Base-by-base conservation (phyloP, 1,284 basidiomycete genomes). In the Moniliophthora roreri region DNA sequence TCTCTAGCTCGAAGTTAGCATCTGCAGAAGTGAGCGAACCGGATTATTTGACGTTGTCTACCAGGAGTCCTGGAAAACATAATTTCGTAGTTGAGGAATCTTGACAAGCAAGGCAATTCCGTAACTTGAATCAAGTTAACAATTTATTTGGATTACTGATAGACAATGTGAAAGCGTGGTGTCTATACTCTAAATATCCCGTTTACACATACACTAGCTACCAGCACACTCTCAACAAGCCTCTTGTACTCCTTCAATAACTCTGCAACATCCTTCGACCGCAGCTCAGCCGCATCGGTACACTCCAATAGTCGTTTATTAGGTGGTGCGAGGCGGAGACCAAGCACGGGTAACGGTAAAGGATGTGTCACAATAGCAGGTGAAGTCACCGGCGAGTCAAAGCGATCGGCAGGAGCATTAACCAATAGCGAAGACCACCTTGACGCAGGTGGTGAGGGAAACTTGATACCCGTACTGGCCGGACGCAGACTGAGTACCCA, bases 201-300 rank as follows among this genome's bases (percentile, higher is more conserved):
- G n/a, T n/a, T n/a, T n/a, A n/a, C n/a, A n/a, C n/a, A n/a, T n/a
- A n/a, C n/a, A 32, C 28, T 32, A 32, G 28, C 28, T 32, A 32
- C 11, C 28, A n/a, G n/a, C n/a, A n/a, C 66, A 35, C 69, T 74
- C 32, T 81, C 77, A 1, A 78, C 87, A 47, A 91, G 64, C 18
- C 85, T 74, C 56, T 82, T 80, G 68, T 95, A 94, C 58, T 94
- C 92, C 26, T 74, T 69, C 61, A 95, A 70, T 36, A 95, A 72
- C 56, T 87, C 82, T 0, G 77, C 81, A 1, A 94, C 82, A 62
- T 95, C 93, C 0, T 83, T 81, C 20, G 93, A 70, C 50, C 77
- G 79, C 52, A 94, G 70, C 60, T 94, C 91, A 52, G 87, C 88
- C 46, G 82, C 54, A 28, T 50, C 77, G 1, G 79, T 74, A 58